phyloP scores from a whole-genome alignment of 2,329 filamentous ascomycete species.

The Remersonia thermophila region DNA sequence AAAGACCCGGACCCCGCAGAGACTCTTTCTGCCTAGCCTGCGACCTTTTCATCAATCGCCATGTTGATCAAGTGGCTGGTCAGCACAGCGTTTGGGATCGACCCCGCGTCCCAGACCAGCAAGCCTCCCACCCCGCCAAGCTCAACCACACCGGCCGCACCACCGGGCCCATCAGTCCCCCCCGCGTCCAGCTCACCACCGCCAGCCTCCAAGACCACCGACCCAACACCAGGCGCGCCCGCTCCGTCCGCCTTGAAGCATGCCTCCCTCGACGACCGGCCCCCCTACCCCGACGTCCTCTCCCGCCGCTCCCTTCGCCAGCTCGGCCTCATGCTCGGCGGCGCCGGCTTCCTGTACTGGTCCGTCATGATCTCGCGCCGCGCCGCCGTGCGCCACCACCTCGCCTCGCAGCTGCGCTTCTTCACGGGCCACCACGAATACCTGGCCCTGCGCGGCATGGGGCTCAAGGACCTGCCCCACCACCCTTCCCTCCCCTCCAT shows the following conservation, averaged over 20 bases:
- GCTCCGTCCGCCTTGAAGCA: background rate
- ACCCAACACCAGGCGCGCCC: background rate
- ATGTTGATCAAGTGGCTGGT: no score
- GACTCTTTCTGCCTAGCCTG: no score
- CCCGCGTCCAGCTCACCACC: no score
- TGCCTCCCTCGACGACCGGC: no score
- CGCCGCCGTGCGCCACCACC: slow-evolving; percentile 50
- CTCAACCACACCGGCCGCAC: background rate
- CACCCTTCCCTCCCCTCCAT: slow-evolving; percentile 22
- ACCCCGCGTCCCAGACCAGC: background rate
- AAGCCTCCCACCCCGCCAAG: background rate
- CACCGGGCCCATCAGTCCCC: no score
- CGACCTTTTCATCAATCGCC: no score
- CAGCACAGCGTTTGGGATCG: no score
- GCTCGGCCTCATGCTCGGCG: slow-evolving; percentile 59
- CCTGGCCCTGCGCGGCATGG: slow-evolving; percentile 15
- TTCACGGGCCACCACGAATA: slow-evolving; percentile 48
- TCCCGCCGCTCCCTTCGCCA: slow-evolving; percentile 45
- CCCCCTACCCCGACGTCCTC: slow-evolving; percentile 17
- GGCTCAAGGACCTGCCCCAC: slow-evolving; percentile 20
- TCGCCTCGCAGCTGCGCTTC: slow-evolving; percentile 54
- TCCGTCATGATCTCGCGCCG: slow-evolving; percentile 62
- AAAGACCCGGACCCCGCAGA: no score
- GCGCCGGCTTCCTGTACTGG: slow-evolving; percentile 61
- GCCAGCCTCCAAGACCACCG: background rate